phyloP scores from a whole-genome alignment of 345 rosid genomes.

The Boechera divaricarpa region DNA sequence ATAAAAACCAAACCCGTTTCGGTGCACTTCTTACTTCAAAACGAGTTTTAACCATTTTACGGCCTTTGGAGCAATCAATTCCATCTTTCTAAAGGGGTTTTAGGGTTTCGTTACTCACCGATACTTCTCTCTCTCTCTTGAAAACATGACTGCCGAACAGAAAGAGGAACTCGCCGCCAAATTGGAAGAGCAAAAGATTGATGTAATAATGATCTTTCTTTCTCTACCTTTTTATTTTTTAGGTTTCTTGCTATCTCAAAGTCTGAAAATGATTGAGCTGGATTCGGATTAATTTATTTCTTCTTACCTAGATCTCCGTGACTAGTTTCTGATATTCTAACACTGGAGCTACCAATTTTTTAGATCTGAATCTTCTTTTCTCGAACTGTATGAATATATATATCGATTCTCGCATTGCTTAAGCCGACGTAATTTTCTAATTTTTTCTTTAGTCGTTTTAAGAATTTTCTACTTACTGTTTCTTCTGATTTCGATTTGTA shows the following conservation, averaged over 20 bases:
- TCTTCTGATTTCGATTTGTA: constrained; percentile 3
- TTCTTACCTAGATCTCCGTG: constrained; percentile 1
- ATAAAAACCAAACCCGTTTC: neutral
- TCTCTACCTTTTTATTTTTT: neutral
- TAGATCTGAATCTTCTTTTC: constrained; percentile 31
- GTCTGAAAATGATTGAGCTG: constrained; percentile 12
- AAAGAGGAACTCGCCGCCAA: constrained; percentile 72
- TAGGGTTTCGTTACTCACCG: no score
- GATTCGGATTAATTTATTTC: neutral
- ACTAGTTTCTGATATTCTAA: constrained; percentile 12
- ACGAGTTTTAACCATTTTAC: constrained; percentile 12
- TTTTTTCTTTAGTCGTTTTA: neutral
- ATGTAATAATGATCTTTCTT: constrained; percentile 49
- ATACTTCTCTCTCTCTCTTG: neutral
- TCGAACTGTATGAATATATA: neutral
- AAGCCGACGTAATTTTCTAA: neutral
- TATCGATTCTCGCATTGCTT: constrained; percentile 15
- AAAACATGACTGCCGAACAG: constrained; percentile 65
- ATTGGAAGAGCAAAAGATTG: constrained; percentile 67
- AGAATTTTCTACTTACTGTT: neutral
- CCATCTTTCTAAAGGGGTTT: neutral
- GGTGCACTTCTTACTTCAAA: constrained; percentile 14
- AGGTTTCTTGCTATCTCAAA: neutral
- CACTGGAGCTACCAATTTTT: neutral
- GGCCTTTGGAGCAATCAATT: neutral